Conservation (phyloP, 2,329 filamentous ascomycete species). For the Sodiomyces alkalinus region DNA sequence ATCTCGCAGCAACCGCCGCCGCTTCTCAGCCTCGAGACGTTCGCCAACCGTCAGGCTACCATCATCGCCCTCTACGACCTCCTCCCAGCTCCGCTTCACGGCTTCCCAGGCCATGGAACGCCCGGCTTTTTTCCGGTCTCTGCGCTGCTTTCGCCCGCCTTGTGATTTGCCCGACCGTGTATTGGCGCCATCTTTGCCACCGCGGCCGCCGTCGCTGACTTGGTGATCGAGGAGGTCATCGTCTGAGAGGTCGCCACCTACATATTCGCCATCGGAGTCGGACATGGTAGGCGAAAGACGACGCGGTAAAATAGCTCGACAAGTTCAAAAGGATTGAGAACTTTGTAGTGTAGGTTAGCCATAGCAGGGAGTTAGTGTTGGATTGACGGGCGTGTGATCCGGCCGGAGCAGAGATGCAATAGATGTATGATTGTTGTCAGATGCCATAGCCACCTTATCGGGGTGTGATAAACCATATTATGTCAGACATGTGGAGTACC, state of each 20-base stretch:
- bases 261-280: constrained; percentile 58
- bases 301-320: too few species aligned
- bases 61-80: constrained; percentile 63
- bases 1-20: constrained; percentile 68
- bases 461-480: too few species aligned
- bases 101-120: constrained; percentile 45
- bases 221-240: constrained; percentile 43
- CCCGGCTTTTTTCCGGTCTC: constrained; percentile 13
- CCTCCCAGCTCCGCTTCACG: constrained; percentile 55
- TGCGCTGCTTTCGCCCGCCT: constrained; percentile 7
- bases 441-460: too few species aligned
- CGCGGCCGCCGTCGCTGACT: constrained; percentile 21
- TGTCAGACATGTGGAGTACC: too few species aligned
- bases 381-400: too few species aligned
- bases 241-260: constrained; percentile 46
- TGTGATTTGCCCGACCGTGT: not conserved
- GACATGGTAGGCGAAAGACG: constrained; percentile 34
- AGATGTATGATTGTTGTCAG: too few species aligned
- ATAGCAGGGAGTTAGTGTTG: too few species aligned
- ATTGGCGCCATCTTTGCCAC: constrained; percentile 11
- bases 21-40: constrained; percentile 67
- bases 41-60: constrained; percentile 65
- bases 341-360: too few species aligned
- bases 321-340: too few species aligned
- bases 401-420: too few species aligned